These are phyloP conservation scores for Cyberlindnera subsufficiens DNA, from an alignment of 805 yeast species.

Conservation along the genomic window DNA sequence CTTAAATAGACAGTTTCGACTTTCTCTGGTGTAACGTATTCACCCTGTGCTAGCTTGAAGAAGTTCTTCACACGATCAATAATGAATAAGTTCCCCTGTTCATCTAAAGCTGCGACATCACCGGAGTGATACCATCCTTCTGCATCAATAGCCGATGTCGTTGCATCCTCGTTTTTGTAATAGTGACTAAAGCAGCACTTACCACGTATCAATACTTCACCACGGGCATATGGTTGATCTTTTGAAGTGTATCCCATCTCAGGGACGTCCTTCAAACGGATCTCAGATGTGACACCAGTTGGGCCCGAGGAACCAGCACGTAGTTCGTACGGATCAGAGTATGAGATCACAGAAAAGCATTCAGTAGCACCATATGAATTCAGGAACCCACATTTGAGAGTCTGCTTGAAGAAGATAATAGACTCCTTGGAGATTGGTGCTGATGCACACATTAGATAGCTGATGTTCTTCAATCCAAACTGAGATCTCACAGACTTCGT, in stretches of 20 bases:
- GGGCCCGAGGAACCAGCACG: slow-evolving; percentile 46
- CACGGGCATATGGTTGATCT: slow-evolving; percentile 35
- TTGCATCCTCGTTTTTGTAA: slow-evolving; percentile 17
- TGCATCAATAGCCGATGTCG: slow-evolving; percentile 30
- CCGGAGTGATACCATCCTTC: slow-evolving; percentile 53
- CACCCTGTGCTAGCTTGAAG: slow-evolving; percentile 50
- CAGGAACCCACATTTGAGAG: slow-evolving; percentile 35
- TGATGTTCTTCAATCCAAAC: slow-evolving; percentile 34
- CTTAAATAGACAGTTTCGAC: slow-evolving; percentile 52
- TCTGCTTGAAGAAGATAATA: slow-evolving; percentile 45
- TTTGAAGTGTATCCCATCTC: slow-evolving; percentile 46
- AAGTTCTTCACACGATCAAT: slow-evolving; percentile 64
- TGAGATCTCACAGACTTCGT: slow-evolving; percentile 21
- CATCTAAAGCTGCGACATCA: slow-evolving; percentile 43
- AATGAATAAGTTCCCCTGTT: slow-evolving; percentile 43
- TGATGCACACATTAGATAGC: slow-evolving; percentile 37
- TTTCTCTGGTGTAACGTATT: slow-evolving; percentile 59
- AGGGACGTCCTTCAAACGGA: slow-evolving; percentile 46
- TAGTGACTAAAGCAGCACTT: slow-evolving; percentile 35
- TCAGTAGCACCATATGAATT: slow-evolving; percentile 66
- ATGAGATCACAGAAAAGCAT: slow-evolving; percentile 42
- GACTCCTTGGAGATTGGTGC: slow-evolving; percentile 58
- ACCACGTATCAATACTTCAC: slow-evolving; percentile 51
- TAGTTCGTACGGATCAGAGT: slow-evolving; percentile 31
- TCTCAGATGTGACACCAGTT: slow-evolving; percentile 39